phyloP scores from a whole-genome alignment of 306 rosid species.

The Cucumis melo region DNA sequence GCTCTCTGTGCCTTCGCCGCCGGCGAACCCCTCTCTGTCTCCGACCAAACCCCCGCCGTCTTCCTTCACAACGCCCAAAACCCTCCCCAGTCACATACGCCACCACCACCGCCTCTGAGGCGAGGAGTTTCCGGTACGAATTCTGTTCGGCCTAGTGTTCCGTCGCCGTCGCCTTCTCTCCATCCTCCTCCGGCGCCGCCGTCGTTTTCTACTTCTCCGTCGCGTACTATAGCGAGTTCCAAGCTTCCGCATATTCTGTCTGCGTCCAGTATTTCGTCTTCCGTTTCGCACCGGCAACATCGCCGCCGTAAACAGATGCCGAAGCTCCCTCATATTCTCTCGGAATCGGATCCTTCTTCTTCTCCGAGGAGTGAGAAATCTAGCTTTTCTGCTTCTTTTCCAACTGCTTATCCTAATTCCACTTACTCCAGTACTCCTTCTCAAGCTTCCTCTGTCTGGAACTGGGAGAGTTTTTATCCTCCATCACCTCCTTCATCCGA shows the following conservation, averaged over 20 bases:
- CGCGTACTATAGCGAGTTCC: slow-evolving; percentile 46
- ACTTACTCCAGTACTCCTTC: slow-evolving; percentile 84
- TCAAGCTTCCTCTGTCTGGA: slow-evolving; percentile 86
- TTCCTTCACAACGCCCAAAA: slow-evolving; percentile 35
- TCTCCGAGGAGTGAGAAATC: slow-evolving; percentile 48
- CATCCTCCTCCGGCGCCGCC: slow-evolving; percentile 14
- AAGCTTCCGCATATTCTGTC: slow-evolving; percentile 53
- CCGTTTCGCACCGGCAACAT: slow-evolving; percentile 4
- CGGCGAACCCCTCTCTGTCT: slow-evolving; percentile 63
- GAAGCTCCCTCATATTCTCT: slow-evolving; percentile 84
- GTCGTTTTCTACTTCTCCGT: background rate
- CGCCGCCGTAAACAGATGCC: slow-evolving; percentile 43
- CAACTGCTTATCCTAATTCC: slow-evolving; percentile 59
- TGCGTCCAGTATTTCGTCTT: slow-evolving; percentile 18
- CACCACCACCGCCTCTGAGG: slow-evolving; percentile 4
- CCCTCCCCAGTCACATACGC: slow-evolving; percentile 2
- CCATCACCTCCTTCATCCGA: slow-evolving; percentile 94
- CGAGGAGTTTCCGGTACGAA: background rate
- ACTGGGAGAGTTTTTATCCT: slow-evolving; percentile 92
- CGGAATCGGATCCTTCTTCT: slow-evolving; percentile 60
- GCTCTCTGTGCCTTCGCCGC: slow-evolving; percentile 58
- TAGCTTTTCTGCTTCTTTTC: slow-evolving; percentile 29
- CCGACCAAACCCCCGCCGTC: slow-evolving; percentile 76
- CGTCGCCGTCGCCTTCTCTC: slow-evolving; percentile 30
- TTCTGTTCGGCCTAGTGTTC: slow-evolving; percentile 23